phyloP scores from a whole-genome alignment of 306 rosid genomes.

The Fragaria nilgerrensis region DNA sequence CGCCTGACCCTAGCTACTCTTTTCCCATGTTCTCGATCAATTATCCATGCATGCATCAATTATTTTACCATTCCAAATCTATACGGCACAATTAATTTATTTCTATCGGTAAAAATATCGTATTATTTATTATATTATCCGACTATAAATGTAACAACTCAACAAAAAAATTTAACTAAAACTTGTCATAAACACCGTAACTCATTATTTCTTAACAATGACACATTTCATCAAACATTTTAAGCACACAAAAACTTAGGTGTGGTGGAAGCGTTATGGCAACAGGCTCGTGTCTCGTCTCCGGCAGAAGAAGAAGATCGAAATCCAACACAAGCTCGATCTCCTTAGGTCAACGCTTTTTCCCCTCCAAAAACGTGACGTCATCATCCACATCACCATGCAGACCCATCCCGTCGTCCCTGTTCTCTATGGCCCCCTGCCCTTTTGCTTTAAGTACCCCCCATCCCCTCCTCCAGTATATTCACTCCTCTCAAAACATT shows the following conservation, averaged over 20 bases:
- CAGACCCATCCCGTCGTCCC: constrained; percentile 13
- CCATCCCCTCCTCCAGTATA: background rate
- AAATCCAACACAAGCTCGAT: background rate
- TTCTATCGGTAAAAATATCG: background rate
- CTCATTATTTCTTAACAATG: background rate
- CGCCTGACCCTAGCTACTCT: background rate
- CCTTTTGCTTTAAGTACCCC: constrained; percentile 39
- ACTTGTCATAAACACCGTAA: too few species aligned
- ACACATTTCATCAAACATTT: background rate
- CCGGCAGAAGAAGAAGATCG: background rate
- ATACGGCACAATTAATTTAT: background rate
- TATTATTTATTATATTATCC: background rate
- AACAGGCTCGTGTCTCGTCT: background rate
- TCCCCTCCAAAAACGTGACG: constrained; percentile 19
- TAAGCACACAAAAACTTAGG: background rate
- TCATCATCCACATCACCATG: constrained; percentile 60
- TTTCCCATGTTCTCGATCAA: background rate
- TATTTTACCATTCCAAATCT: background rate
- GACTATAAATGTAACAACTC: background rate
- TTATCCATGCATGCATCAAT: background rate
- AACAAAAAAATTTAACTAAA: too few species aligned
- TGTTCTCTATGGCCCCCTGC: background rate
- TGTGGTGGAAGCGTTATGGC: background rate
- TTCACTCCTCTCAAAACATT: background rate
- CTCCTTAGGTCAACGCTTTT: constrained; percentile 52